Conservation (phyloP, 495 filamentous ascomycete genomes). For the Penicillium soppii region DNA sequence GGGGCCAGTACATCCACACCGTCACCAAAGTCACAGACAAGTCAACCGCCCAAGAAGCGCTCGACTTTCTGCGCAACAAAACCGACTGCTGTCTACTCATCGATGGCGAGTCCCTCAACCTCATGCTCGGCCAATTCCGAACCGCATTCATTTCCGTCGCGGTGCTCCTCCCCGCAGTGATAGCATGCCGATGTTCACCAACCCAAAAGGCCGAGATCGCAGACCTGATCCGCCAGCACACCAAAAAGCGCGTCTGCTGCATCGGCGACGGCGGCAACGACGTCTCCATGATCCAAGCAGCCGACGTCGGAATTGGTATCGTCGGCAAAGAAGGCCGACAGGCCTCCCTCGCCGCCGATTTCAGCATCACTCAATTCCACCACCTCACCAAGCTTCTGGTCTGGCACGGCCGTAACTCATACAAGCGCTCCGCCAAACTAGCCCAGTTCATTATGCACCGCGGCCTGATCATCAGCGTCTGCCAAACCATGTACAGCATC, state of each 20-base stretch:
- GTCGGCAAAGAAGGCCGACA: constrained; percentile 97
- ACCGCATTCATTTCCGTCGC: constrained; percentile 84
- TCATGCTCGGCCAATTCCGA: constrained; percentile 80
- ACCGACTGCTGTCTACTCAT: constrained; percentile 89
- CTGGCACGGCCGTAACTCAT: constrained; percentile 96
- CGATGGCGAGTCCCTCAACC: constrained; percentile 83
- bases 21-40: constrained; percentile 67
- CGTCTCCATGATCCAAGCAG: constrained; percentile 98
- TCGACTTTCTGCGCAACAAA: constrained; percentile 86
- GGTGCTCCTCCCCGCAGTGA: constrained; percentile 84
- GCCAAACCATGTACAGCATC: constrained; percentile 96
- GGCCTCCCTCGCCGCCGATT: constrained; percentile 91
- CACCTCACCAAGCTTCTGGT: constrained; percentile 96
- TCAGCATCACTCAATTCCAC: constrained; percentile 91
- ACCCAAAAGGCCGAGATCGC: constrained; percentile 97
- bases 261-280: constrained; percentile 99
- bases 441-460: constrained; percentile 98
- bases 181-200: constrained; percentile 95
- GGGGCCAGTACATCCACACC: constrained; percentile 95
- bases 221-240: constrained; percentile 84
- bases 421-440: constrained; percentile 93
- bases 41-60: constrained; percentile 71
- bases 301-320: constrained; percentile 96
- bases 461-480: constrained; percentile 89
- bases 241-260: constrained; percentile 90